Evolutionary conservation across 2,329 filamentous ascomycete species (phyloP).

Genomic region (Talaromyces sp.): DNA sequence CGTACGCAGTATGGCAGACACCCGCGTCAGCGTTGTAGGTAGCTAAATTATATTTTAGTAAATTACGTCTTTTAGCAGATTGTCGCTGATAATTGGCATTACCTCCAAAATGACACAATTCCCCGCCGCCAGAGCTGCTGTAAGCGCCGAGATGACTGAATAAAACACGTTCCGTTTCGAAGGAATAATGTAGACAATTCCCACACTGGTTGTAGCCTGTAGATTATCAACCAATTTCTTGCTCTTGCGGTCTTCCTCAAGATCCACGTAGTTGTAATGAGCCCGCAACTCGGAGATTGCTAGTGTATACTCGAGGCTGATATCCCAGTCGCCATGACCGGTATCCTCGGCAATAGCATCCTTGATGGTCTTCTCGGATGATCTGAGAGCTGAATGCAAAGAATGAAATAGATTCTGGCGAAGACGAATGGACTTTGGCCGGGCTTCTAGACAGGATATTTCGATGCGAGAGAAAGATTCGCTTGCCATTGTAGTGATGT

Average conservation of each 20-base stretch:
- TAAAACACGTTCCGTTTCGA: slow-evolving; percentile 46
- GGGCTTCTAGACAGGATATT: neutral
- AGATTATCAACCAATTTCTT: neutral
- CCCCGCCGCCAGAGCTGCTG: slow-evolving; percentile 46
- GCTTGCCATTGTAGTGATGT: neutral
- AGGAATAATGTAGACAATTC: slow-evolving; percentile 45
- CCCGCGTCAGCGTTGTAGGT: neutral
- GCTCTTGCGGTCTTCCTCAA: neutral
- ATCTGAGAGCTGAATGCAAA: neutral
- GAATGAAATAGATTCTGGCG: neutral
- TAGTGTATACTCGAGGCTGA: neutral
- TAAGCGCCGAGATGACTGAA: slow-evolving; percentile 39
- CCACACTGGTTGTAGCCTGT: slow-evolving; percentile 11
- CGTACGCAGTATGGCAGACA: neutral
- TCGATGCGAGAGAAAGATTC: neutral
- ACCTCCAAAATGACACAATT: slow-evolving; percentile 50
- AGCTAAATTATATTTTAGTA: neutral
- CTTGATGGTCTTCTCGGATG: neutral
- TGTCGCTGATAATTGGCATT: neutral
- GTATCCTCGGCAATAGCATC: neutral
- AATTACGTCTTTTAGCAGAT: neutral
- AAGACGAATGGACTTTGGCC: neutral
- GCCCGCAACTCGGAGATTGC: neutral
- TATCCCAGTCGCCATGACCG: neutral
- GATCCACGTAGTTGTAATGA: neutral